These are phyloP conservation scores for Selaginella moellendorffii DNA, from an alignment of 75 land plant genomes.

Conservation along the genomic window DNA sequence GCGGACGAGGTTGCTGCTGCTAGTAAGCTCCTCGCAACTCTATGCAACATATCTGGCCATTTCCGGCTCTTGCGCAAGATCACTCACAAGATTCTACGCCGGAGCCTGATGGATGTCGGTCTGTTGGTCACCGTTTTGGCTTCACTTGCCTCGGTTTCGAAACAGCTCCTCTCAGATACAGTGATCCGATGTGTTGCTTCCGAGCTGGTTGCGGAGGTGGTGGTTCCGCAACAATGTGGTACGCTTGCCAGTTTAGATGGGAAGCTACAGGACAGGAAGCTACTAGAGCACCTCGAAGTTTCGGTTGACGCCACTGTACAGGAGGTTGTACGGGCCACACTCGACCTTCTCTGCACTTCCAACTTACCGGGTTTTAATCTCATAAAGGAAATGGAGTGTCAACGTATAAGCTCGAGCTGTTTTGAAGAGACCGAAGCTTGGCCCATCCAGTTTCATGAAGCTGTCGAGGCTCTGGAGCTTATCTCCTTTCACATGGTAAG, in stretches of 20 bases:
- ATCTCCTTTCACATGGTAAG: constrained; percentile 14
- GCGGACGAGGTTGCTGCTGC: constrained; percentile 5
- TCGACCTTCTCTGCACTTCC: background rate
- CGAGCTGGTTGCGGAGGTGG: background rate
- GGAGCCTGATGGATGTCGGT: constrained; percentile 6
- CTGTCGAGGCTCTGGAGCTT: constrained; percentile 8
- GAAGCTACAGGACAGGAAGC: background rate
- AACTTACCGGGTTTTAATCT: background rate
- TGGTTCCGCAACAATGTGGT: no score
- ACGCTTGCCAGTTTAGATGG: no score
- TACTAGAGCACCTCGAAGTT: background rate
- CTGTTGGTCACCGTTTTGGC: constrained; percentile 12
- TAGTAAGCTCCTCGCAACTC: constrained; percentile 13
- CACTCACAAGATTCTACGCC: constrained; percentile 10
- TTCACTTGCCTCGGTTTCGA: constrained; percentile 13
- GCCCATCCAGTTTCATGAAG: background rate
- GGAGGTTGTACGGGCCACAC: background rate
- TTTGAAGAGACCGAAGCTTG: background rate
- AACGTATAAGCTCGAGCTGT: no score
- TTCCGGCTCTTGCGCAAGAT: constrained; percentile 5
- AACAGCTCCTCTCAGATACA: constrained; percentile 7
- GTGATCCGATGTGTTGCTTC: constrained; percentile 2
- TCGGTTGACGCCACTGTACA: background rate
- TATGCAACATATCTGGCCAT: constrained; percentile 9
- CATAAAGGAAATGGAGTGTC: background rate